Evolutionary conservation across 208 protist genomes (phyloP).

Genomic region (Trypanosoma cruzi): DNA sequence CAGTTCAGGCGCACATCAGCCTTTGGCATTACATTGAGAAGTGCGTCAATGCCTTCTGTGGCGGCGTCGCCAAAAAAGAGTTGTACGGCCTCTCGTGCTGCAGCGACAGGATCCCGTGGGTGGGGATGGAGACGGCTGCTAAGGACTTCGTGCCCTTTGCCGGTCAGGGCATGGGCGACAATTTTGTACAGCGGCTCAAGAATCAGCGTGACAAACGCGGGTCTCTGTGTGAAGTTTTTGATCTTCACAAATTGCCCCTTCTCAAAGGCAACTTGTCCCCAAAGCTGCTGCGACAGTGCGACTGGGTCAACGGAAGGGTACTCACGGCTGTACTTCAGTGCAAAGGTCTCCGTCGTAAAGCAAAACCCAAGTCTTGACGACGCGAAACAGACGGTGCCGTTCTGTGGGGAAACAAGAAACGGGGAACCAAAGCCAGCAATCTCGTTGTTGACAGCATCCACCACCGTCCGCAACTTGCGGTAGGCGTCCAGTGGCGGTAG

Average conservation of each 20-base stretch:
- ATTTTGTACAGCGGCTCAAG: slow-evolving; percentile 99
- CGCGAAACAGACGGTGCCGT: slow-evolving; percentile 94
- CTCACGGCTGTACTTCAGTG: slow-evolving; percentile 91
- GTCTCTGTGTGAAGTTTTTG: slow-evolving; percentile 52
- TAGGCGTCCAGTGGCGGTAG: slow-evolving; percentile 99
- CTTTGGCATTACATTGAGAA: slow-evolving; percentile 66
- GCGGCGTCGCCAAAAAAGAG: slow-evolving; percentile 63
- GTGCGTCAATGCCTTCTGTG: slow-evolving; percentile 54
- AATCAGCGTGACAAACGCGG: slow-evolving; percentile 99
- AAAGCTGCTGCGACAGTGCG: slow-evolving; percentile 94
- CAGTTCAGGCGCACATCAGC: slow-evolving; percentile 35
- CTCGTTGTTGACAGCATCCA: slow-evolving; percentile 96
- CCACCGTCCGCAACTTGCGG: slow-evolving; percentile 96
- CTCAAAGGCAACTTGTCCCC: slow-evolving; percentile 97
- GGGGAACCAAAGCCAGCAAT: slow-evolving; percentile 58
- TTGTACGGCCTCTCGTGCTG: slow-evolving; percentile 66
- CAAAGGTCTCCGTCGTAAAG: slow-evolving; percentile 96
- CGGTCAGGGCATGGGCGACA: slow-evolving; percentile 74
- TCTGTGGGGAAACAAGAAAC: slow-evolving; percentile 63
- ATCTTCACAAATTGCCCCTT: slow-evolving; percentile 60
- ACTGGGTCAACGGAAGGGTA: slow-evolving; percentile 42
- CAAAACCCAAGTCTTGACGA: slow-evolving; percentile 84
- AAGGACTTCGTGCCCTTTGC: slow-evolving; percentile 50
- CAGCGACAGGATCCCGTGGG: slow-evolving; percentile 63
- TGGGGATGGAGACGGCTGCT: slow-evolving; percentile 43